Conservation (phyloP, 345 rosid species). For the Cardamine resedifolia region DNA sequence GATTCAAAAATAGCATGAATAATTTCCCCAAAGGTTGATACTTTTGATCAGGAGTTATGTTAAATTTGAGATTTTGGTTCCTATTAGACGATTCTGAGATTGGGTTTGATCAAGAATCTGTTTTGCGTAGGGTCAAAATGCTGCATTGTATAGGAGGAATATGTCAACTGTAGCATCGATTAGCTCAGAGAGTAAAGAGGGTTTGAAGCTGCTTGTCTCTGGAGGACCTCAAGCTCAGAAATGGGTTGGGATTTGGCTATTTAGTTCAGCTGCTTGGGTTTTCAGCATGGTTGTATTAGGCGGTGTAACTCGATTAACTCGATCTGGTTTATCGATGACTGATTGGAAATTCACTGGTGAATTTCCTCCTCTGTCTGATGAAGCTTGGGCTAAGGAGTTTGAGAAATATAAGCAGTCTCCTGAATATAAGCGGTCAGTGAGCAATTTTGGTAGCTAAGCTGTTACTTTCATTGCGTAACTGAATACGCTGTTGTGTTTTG, state of each 20-base stretch:
- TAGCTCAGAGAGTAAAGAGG: constrained; percentile 55
- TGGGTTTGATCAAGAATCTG: constrained; percentile 5
- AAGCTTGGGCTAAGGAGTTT: constrained; percentile 79
- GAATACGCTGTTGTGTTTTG: neutral
- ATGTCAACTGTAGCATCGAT: constrained; percentile 55
- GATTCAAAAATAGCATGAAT: neutral
- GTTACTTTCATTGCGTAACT: constrained; percentile 11
- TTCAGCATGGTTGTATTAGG: constrained; percentile 93
- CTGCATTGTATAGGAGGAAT: constrained; percentile 49
- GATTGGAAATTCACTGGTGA: constrained; percentile 89
- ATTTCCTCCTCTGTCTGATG: constrained; percentile 82
- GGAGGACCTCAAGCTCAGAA: constrained; percentile 89
- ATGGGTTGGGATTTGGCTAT: constrained; percentile 90
- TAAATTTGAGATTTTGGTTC: neutral
- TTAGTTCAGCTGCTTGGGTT: constrained; percentile 94
- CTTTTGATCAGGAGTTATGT: neutral
- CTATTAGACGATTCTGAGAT: neutral
- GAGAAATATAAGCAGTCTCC: constrained; percentile 89
- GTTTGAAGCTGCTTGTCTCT: constrained; percentile 64
- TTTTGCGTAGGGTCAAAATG: constrained; percentile 50
- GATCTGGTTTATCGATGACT: constrained; percentile 96
- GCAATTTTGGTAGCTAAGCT: neutral
- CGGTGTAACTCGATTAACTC: constrained; percentile 77
- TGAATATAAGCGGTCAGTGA: constrained; percentile 68
- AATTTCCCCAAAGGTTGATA: neutral